Percentiles rank a stretch among this genome's conserved stretches.
phyloP scores from a whole-genome alignment of 2,329 filamentous ascomycete genomes.

The Diaporthe nobilis region DNA sequence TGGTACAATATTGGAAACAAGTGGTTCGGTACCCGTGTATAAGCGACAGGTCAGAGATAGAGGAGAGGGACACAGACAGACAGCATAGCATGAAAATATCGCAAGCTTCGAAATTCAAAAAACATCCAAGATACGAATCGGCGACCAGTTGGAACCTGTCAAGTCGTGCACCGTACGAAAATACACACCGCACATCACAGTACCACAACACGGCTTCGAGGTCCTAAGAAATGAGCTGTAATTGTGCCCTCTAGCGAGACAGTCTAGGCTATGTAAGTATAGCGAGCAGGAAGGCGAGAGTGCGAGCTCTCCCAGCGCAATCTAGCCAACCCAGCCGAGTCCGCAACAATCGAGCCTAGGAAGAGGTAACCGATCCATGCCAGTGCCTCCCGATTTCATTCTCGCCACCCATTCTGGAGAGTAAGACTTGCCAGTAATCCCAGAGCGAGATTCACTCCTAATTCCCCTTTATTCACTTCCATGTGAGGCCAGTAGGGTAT shows the following conservation, averaged over 20 bases:
- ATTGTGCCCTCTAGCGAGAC: conserved; percentile 32
- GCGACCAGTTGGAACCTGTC: neutral
- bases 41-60: neutral
- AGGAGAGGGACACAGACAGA: neutral
- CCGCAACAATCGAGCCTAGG: neutral
- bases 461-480: neutral
- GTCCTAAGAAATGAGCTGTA: conserved; percentile 4
- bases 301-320: no score
- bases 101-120: neutral
- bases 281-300: neutral
- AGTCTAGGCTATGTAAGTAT: conserved; percentile 7
- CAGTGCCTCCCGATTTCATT: neutral
- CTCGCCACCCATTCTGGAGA: neutral
- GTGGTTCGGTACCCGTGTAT: neutral
- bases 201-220: neutral
- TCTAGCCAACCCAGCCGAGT: neutral
- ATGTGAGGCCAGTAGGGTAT: neutral
- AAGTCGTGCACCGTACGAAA: neutral
- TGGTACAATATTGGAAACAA: neutral
- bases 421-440: neutral
- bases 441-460: no score
- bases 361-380: neutral
- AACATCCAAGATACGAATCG: neutral
- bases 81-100: neutral
- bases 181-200: neutral